These are phyloP conservation scores for Pseudogymnoascus sp. DNA, from an alignment of 2,329 filamentous ascomycete species.

Conservation along the genomic window DNA sequence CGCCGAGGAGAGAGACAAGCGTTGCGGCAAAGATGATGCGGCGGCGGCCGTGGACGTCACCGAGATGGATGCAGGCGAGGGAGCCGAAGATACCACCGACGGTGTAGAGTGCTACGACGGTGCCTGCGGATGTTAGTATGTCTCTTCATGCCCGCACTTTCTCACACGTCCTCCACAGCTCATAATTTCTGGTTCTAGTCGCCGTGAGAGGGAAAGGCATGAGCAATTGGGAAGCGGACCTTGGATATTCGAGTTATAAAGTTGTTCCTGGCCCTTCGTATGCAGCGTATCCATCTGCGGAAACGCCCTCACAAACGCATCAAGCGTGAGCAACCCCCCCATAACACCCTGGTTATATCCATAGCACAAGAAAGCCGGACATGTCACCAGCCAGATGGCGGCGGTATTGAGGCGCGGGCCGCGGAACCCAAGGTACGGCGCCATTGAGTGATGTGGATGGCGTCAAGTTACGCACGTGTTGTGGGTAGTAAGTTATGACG, in stretches of 20 bases:
- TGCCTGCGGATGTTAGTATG: conserved; percentile 16
- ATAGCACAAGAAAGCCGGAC: conserved; percentile 37
- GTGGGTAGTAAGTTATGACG: background rate
- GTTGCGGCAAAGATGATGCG: conserved; percentile 35
- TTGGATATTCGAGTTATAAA: conserved; percentile 31
- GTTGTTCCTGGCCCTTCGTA: conserved; percentile 35
- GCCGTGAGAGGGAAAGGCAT: too few species aligned
- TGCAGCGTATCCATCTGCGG: conserved; percentile 42
- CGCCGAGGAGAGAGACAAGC: conserved; percentile 36
- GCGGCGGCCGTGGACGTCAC: conserved; percentile 36
- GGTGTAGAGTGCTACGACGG: conserved; percentile 32
- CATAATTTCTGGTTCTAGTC: background rate
- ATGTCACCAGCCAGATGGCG: conserved; percentile 11
- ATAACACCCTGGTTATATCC: conserved; percentile 46
- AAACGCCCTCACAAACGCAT: conserved; percentile 37
- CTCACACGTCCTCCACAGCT: background rate
- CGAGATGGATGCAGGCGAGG: conserved; percentile 31
- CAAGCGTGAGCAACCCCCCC: conserved; percentile 34
- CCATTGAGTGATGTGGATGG: background rate
- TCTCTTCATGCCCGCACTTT: conserved; percentile 11
- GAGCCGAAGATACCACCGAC: conserved; percentile 33
- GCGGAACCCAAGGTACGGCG: conserved; percentile 10
- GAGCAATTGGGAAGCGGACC: conserved; percentile 12
- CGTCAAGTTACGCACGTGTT: background rate
- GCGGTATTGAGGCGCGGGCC: conserved; percentile 8